phyloP scores from a whole-genome alignment of 306 rosid species.

The Cucumis melo region DNA sequence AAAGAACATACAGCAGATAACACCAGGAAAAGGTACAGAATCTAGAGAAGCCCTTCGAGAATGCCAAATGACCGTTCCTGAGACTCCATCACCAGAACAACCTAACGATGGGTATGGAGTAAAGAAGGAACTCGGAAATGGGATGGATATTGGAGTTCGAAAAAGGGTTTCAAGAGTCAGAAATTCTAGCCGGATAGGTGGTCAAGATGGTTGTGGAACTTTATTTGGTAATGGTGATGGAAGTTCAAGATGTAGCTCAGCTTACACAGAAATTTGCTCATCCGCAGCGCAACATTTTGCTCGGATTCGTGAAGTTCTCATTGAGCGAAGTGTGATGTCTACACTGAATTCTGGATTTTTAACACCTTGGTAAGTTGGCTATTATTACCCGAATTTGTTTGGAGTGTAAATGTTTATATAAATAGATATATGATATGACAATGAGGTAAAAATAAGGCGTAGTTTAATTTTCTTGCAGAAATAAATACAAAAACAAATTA shows the following conservation, averaged over 20 bases:
- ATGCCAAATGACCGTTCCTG: slow-evolving; percentile 75
- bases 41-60: slow-evolving; percentile 50
- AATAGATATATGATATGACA: background rate
- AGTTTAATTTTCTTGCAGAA: background rate
- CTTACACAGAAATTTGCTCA: slow-evolving; percentile 66
- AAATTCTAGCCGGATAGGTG: slow-evolving; percentile 25
- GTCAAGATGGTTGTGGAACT: slow-evolving; percentile 37
- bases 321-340: slow-evolving; percentile 75
- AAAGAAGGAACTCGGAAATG: slow-evolving; percentile 52
- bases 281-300: slow-evolving; percentile 79
- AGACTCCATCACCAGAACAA: slow-evolving; percentile 73
- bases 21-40: slow-evolving; percentile 63
- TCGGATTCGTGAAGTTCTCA: slow-evolving; percentile 81
- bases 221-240: slow-evolving; percentile 46
- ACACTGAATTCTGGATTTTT: slow-evolving; percentile 87
- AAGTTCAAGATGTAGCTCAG: slow-evolving; percentile 40
- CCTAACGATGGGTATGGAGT: slow-evolving; percentile 38
- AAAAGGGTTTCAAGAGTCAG: slow-evolving; percentile 56
- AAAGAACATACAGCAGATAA: slow-evolving; percentile 44
- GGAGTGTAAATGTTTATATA: background rate
- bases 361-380: slow-evolving; percentile 64
- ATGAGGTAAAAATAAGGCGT: background rate
- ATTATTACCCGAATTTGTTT: background rate
- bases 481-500: background rate
- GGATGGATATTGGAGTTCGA: slow-evolving; percentile 49